These are phyloP conservation scores for Nemania sp. DNA, from an alignment of 2,329 filamentous ascomycete species.

Conservation along the genomic window DNA sequence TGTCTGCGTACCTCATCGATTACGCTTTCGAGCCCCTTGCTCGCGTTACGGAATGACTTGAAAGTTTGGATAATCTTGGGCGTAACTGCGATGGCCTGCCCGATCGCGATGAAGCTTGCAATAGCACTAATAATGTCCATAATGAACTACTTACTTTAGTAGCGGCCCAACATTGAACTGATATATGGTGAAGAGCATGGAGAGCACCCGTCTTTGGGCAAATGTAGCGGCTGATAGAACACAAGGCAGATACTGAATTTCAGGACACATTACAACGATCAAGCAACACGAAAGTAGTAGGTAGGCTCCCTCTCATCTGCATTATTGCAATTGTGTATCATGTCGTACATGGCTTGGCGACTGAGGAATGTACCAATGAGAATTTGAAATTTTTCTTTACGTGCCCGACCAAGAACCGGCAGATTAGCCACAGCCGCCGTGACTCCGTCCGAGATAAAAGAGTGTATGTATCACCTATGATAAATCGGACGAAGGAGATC, in stretches of 20 bases:
- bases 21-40: conserved; percentile 29
- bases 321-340: background rate
- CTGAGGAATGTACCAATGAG: too few species aligned
- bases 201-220: background rate
- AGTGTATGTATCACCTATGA: too few species aligned
- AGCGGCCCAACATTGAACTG: too few species aligned
- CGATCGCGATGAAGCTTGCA: conserved; percentile 42
- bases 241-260: too few species aligned
- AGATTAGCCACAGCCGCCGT: too few species aligned
- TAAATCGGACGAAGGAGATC: background rate
- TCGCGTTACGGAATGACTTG: conserved; percentile 21
- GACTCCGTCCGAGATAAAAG: too few species aligned
- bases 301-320: background rate
- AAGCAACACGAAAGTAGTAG: too few species aligned
- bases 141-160: background rate
- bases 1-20: conserved; percentile 31
- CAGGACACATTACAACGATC: too few species aligned
- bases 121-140: conserved; percentile 40
- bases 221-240: background rate
- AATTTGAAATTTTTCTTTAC: too few species aligned
- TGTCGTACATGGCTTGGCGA: too few species aligned
- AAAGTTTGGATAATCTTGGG: conserved; percentile 35
- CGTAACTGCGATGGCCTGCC: conserved; percentile 33
- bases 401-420: too few species aligned
- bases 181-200: too few species aligned